Evolutionary conservation across 495 filamentous ascomycete genomes (phyloP).

Genomic region (Friedmanniomyces endolithicus): DNA sequence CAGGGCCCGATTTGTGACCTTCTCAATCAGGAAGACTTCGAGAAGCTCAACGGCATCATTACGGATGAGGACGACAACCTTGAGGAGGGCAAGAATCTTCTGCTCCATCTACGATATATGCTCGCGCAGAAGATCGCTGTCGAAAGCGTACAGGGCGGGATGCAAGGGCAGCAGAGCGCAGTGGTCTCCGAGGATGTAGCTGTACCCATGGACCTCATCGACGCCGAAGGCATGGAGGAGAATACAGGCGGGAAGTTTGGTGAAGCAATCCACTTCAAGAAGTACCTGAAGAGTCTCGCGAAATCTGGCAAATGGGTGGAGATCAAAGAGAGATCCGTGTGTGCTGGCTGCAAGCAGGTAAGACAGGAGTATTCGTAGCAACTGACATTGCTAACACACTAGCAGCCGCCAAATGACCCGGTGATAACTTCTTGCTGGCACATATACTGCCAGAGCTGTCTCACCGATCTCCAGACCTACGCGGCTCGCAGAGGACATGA

Average conservation of each 20-base stretch:
- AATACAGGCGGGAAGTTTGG: slow-evolving; percentile 8
- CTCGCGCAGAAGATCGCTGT: neutral
- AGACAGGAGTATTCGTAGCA: no score
- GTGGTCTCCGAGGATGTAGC: slow-evolving; percentile 4
- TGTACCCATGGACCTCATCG: neutral
- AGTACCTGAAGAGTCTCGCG: slow-evolving; percentile 26
- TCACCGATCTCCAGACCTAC: slow-evolving; percentile 21
- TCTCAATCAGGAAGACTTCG: slow-evolving; percentile 33
- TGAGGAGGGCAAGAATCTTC: slow-evolving; percentile 1
- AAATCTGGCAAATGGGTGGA: slow-evolving; percentile 25
- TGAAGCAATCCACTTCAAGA: slow-evolving; percentile 24
- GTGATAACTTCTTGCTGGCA: slow-evolving; percentile 38
- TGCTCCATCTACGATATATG: slow-evolving; percentile 22
- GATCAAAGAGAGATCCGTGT: slow-evolving; percentile 25
- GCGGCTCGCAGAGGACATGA: slow-evolving; percentile 19
- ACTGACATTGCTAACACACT: no score
- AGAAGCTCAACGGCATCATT: slow-evolving; percentile 23
- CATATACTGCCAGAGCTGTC: slow-evolving; percentile 38
- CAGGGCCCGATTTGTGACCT: slow-evolving; percentile 36
- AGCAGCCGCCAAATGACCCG: slow-evolving; percentile 20
- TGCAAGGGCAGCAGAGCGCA: neutral
- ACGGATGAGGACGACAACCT: slow-evolving; percentile 4
- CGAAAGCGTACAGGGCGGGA: slow-evolving; percentile 4
- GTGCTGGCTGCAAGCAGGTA: slow-evolving; percentile 27
- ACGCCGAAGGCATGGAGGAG: neutral